Base-by-base conservation (phyloP, 208 protist species). In the Crithidia acanthocephali region DNA sequence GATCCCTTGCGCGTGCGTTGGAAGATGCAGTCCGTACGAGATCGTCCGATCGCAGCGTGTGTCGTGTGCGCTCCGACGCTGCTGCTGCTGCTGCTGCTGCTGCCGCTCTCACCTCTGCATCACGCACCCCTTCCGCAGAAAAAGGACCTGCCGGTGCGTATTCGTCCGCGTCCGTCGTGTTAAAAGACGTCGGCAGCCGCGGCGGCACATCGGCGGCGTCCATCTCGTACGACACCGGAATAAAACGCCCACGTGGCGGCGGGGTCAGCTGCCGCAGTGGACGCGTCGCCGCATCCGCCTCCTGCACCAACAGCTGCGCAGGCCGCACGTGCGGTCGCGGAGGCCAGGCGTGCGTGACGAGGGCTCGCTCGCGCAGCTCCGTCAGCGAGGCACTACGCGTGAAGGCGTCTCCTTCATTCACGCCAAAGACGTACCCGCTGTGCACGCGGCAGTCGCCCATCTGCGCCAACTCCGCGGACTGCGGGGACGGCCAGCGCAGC, bases 391-490 rank as follows among this genome's bases (percentile, higher is more conserved):
- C 37, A 13, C 61, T 42, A 0, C 57, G 56, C 13, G 37, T 27
- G 7, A 22, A 18, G 20, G n/a, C 55, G 18, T 55, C 72, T 8
- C 32, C 16, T 16, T 23, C 47, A 13, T 48, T 48, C 6, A 13
- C 78, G 18, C 72, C 69, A 51, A 84, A 86, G 35, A 83, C 27
- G 57, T 78, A 81, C 8, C 73, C 82, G 66, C 70, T 74, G 68
- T 84, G 80, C n/a, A 76, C 58, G 25, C 79, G 79, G 52, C 81
- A 85, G 50, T 80, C 79, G 11, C 74, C 76, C 48, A 80, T 76
- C 23, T 60, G 65, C 35, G 75, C 70, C 42, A 88, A 56, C 58
- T 69, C 72, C 4, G 66, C 56, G 13, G 74, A 61, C 15, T 52
- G 47, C 42, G 84, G 44, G 15, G 81, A 80, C 13, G 72, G 74